Base-by-base conservation (phyloP, 2,329 filamentous ascomycete genomes). In the Penicillium carneum region DNA sequence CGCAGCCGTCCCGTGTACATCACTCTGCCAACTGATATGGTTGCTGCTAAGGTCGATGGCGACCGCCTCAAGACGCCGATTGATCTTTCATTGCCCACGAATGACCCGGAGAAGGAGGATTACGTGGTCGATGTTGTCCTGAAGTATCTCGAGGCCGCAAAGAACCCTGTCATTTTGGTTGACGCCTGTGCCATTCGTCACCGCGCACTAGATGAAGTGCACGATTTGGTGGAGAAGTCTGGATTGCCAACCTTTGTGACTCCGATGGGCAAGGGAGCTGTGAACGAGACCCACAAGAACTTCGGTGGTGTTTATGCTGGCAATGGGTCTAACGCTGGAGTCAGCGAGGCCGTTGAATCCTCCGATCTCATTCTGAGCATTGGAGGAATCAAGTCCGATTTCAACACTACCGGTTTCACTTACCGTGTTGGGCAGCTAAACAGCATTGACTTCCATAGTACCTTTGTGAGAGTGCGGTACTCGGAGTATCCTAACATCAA, bases 301-400 rank as follows among this genome's bases (percentile, higher is more conserved):
- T 96, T 90, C 68, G 90, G 90, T 23, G 93, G 93, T 65, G 90
- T 96, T 5, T 96, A 96, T 75, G 90, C 90, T 9, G 93, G 93
- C n/a, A 84, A 85, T 61, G 91, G 89, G 38, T 92, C 89, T 34
- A 85, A 88, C 54, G 83, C 86, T 0, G 72, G 73, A 59, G 74
- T 80, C 16, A 72, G 75, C 53, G 74, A 80, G 61, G 74, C 74
- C 11, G 76, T 81, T 11, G 74, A 78, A 56, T 72, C 70, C 11
- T 76, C 78, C 1, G 79, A 81, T 57, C 70, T 81, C 16, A 76
- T 81, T 31, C 68, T 81, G 14, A 78, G 73, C 53, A 79, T 81
- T 43, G 79, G 79, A 41, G 74, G 76, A 23, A 79, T 81, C 62
- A 81, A 80, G 63, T 80, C 78, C 4, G 80, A 81, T 47, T 80